Evolutionary conservation across 768 basidiomycete species (phyloP).

Genomic region (Pleurotus cornucopiae): DNA sequence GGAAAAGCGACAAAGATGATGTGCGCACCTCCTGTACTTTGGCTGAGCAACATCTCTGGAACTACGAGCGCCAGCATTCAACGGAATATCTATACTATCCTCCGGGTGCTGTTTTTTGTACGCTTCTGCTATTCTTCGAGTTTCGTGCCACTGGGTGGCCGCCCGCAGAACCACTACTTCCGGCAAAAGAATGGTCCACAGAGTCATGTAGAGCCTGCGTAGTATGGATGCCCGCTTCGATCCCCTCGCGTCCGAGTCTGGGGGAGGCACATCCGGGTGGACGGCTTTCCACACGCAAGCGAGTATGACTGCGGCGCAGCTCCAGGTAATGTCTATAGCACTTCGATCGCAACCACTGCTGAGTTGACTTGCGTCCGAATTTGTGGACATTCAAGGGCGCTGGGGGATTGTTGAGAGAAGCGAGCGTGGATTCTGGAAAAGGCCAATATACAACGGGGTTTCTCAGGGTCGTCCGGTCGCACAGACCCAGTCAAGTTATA

Average conservation of each 20-base stretch:
- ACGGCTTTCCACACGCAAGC: slow-evolving; percentile 20
- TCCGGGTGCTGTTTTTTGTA: neutral
- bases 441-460: no score
- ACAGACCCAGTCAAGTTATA: no score
- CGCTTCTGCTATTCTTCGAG: neutral
- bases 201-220: slow-evolving; percentile 10
- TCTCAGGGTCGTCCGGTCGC: no score
- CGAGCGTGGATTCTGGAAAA: no score
- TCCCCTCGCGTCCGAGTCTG: neutral
- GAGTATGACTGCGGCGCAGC: slow-evolving; percentile 20
- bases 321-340: slow-evolving; percentile 16
- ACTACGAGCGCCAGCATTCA: neutral
- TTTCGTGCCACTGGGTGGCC: slow-evolving; percentile 14
- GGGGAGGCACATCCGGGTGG: slow-evolving; percentile 20
- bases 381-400: no score
- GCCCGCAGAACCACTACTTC: slow-evolving; percentile 19
- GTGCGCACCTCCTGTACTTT: no score
- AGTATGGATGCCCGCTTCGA: neutral
- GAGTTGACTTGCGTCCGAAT: no score
- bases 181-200: slow-evolving; percentile 16
- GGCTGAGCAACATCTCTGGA: neutral
- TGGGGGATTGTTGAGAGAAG: no score
- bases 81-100: neutral
- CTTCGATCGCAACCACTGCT: no score
- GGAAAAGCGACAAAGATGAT: no score